phyloP scores from a whole-genome alignment of 768 basidiomycete species.

The Hydnomerulius pinastri region DNA sequence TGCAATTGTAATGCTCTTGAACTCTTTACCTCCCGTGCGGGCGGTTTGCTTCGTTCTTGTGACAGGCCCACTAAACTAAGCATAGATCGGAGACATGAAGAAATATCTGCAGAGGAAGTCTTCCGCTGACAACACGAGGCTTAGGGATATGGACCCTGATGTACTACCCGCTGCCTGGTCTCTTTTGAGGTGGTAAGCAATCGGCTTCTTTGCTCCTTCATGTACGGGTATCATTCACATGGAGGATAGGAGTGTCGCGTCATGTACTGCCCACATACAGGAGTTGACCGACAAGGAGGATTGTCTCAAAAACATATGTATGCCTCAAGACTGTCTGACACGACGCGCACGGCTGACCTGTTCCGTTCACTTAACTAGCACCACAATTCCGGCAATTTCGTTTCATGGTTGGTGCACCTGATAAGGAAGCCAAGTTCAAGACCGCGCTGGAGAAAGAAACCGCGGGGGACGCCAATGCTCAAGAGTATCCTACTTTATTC shows the following conservation, averaged over 20 bases:
- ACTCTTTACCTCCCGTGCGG: conserved; percentile 51
- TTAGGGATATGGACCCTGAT: conserved; percentile 50
- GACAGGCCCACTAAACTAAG: background rate
- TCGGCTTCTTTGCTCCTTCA: background rate
- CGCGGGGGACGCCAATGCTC: conserved; percentile 39
- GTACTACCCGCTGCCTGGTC: conserved; percentile 65
- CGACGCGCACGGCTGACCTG: too few species aligned
- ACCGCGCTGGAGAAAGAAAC: conserved; percentile 44
- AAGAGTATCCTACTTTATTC: conserved; percentile 31
- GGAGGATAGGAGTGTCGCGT: conserved; percentile 61
- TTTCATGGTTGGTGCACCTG: conserved; percentile 70
- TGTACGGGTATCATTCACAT: background rate
- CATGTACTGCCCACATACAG: conserved; percentile 72
- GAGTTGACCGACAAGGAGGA: conserved; percentile 58
- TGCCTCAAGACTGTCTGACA: background rate
- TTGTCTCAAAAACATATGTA: conserved; percentile 55
- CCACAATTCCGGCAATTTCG: conserved; percentile 61
- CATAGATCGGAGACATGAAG: conserved; percentile 59
- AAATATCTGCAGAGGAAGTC: conserved; percentile 53
- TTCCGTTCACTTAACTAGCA: conserved; percentile 40
- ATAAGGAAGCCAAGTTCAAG: conserved; percentile 68
- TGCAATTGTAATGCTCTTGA: conserved; percentile 44
- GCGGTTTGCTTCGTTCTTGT: background rate
- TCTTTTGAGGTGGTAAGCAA: conserved; percentile 57
- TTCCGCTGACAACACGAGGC: conserved; percentile 48